Base-by-base conservation (phyloP, 2,329 filamentous ascomycete genomes). In the Penicillium griseofulvum region DNA sequence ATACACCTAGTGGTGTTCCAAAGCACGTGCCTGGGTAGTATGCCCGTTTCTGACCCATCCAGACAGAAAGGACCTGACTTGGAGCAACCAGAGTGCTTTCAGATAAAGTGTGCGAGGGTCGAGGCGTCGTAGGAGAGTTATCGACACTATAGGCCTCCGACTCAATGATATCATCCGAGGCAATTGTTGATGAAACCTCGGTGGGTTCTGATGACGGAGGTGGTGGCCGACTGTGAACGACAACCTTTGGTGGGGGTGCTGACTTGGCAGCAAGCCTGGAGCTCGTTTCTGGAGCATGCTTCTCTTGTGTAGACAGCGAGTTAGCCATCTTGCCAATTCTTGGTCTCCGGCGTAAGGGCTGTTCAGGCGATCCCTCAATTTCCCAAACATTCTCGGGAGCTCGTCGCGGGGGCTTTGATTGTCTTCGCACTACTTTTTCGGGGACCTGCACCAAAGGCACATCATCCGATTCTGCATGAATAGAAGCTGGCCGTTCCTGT, bases 11-110 rank as follows among this genome's bases (percentile, higher is more conserved):
- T 19, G 78, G 71, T 16, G 70, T 71, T 3, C 79, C 80, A 33
- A 85, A 67, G 61, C 80, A 86, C n/a, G 78, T 83, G 9, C 81
- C 84, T 45, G 84, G 83, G 64, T 84, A 85, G 65, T 81, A 87
- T n/a, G 73, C 76, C 50, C 78, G 77, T 45, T 74, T 78, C n/a
- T 74, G 74, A 19, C 80, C 79, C 59, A 78, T 83, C 78, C 84
- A 87, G 28, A 77, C 74, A 8, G 84, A 83, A 58, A 86, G 77
- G 0, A 87, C 78, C 57, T 84, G 78, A 51, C 81, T 80, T 5
- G 79, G 78, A 12, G 76, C 73, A 24, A 78, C 61, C 10, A 74
- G 62, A 8, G 52, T 11, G 22, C 62, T 54, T 12, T 67, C 64
- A 28, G 52, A 52, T n/a, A 45, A 34, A 19, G 39, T 14, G 12